A percentile compares a stretch with the other conserved stretches of the same genome.
phyloP scores from a whole-genome alignment of 805 yeast genomes.

The Candida pini region DNA sequence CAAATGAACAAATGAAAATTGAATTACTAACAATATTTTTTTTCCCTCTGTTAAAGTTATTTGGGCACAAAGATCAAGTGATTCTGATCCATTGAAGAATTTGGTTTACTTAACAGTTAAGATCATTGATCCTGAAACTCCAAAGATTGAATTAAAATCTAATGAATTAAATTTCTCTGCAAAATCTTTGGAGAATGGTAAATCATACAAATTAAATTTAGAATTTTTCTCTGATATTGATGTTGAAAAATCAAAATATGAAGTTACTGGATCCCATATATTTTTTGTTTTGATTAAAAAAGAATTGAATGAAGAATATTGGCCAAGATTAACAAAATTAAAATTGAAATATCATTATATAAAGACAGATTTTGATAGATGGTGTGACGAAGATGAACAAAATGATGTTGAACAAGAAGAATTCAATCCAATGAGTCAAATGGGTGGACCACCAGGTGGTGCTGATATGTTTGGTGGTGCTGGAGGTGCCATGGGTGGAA shows the following conservation, averaged over 20 bases:
- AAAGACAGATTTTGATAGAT: conserved; percentile 92
- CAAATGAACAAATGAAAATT: too few species aligned
- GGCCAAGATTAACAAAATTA: conserved; percentile 94
- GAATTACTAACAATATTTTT: too few species aligned
- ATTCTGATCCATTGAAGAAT: conserved; percentile 67
- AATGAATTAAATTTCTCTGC: conserved; percentile 48
- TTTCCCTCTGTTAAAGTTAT: conserved; percentile 42
- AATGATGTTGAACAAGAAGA: conserved; percentile 46
- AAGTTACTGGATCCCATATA: conserved; percentile 58
- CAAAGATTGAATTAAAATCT: conserved; percentile 57
- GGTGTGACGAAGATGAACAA: conserved; percentile 99
- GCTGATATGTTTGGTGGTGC: too few species aligned
- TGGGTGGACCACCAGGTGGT: too few species aligned
- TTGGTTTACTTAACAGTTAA: conserved; percentile 67
- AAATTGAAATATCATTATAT: conserved; percentile 73
- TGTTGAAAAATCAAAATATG: conserved; percentile 52
- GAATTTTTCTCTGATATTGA: conserved; percentile 77
- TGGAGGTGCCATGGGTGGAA: too few species aligned
- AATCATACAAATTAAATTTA: conserved; percentile 57
- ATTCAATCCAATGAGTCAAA: conserved; percentile 15
- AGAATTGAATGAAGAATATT: conserved; percentile 64
- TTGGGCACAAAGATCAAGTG: conserved; percentile 96
- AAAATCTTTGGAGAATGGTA: conserved; percentile 39
- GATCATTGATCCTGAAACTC: conserved; percentile 61
- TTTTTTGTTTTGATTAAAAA: conserved; percentile 66